Evolutionary conservation across 768 basidiomycete genomes (phyloP), one percentile per base, ranked within the genome.

Genomic region (Podaxis carcinomalis): DNA sequence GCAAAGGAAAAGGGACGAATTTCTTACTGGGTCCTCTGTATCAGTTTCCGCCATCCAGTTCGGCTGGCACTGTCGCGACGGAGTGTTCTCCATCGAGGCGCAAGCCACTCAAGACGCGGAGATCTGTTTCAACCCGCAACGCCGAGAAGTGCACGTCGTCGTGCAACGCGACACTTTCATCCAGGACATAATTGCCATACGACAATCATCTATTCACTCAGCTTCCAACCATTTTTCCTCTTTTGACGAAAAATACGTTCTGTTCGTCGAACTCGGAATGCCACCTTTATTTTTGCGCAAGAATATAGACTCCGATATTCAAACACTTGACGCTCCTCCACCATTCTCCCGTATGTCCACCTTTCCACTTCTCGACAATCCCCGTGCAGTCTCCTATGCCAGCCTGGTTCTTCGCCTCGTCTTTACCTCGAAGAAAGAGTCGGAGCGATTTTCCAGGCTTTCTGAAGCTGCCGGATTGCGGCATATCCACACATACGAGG

Each of bases 41-140:
- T 57, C 64, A 5, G 65, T 86, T 52, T 62, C 62, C 3, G 66
- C 70, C 3, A 63, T 88, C 27, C 85, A 87, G 64, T 86, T 86
- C 63, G 82, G 84, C 13, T 85, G 85, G 85, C 74, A 78, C 65
- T 87, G 85, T 62, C 77, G 85, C n/a, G 85, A 86, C 65, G 68
- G 73, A 4, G 74, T 78, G 0, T 79, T 83, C 61, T 90, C 87
- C 16, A 69, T 82, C 47, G 86, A 89, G 69, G 70, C 51, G 44
- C 49, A 47, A 59, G 59, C 9, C 39, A 49, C 49, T 11, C 54
- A 49, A 9, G 14, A 57, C 25, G 74, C 75, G n/a, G 25, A 44
- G 13, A 64, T 86, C 28, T 52, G 53, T 37, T 84, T 80, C 62
- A 68, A 76, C 51, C 67, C 74, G 1, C 77, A 83, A 32, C 74